phyloP scores from a whole-genome alignment of 345 rosid species.

The Punica granatum region DNA sequence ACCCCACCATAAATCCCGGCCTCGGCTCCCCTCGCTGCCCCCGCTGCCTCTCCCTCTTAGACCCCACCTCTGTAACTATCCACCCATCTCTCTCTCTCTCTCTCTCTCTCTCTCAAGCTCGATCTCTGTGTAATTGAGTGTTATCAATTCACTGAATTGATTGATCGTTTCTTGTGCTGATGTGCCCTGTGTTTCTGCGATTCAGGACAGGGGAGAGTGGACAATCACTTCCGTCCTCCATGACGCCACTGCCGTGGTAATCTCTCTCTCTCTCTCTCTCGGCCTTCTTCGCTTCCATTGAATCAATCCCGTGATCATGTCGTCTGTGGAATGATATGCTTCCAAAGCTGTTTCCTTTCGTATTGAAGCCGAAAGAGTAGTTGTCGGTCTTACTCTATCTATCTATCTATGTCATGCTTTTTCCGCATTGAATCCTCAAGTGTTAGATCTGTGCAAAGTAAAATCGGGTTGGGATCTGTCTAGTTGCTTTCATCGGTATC shows the following conservation, averaged over 20 bases:
- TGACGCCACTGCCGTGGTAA: constrained; percentile 84
- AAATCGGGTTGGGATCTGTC: not conserved
- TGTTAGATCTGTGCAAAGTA: not conserved
- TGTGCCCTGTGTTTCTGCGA: not conserved
- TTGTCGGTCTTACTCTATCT: not conserved
- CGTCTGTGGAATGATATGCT: not conserved
- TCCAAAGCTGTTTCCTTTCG: not conserved
- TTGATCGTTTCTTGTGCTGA: too few species aligned
- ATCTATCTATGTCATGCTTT: too few species aligned
- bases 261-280: constrained; percentile 13
- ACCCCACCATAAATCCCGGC: constrained; percentile 86
- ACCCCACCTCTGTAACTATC: constrained; percentile 46
- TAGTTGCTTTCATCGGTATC: not conserved
- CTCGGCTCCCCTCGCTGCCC: constrained; percentile 91
- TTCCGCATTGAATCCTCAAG: not conserved
- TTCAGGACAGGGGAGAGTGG: constrained; percentile 73
- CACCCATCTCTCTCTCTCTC: not conserved
- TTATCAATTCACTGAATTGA: too few species aligned
- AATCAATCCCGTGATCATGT: not conserved
- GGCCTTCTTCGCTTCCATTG: constrained; percentile 2
- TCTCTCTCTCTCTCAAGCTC: not conserved
- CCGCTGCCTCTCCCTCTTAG: constrained; percentile 80
- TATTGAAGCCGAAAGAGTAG: not conserved
- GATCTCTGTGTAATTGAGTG: too few species aligned
- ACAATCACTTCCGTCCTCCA: constrained; percentile 69